Conservation (phyloP, 2,329 filamentous ascomycete genomes). For the Septoria petroselini region DNA sequence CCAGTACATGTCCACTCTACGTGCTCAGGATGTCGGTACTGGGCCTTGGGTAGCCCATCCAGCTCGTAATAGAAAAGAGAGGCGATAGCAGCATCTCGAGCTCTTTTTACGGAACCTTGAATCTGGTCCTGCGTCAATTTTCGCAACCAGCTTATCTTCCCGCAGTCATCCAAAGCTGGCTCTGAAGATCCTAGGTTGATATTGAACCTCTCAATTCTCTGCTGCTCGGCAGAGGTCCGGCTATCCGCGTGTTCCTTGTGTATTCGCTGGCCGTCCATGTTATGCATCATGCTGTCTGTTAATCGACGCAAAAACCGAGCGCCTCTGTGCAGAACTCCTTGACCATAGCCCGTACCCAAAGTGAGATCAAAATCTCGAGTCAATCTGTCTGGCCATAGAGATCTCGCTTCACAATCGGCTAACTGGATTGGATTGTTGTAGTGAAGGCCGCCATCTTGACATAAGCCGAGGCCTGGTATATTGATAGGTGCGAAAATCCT, state of each 20-base stretch:
- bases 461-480: too few species aligned
- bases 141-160: neutral
- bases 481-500: too few species aligned
- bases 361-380: too few species aligned
- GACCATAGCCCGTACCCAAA: too few species aligned
- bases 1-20: neutral
- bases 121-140: neutral
- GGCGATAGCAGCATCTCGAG: neutral
- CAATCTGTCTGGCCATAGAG: too few species aligned
- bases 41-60: neutral
- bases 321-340: too few species aligned
- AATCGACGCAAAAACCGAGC: constrained; percentile 29
- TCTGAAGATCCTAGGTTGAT: constrained; percentile 21
- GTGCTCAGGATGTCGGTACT: neutral
- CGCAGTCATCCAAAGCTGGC: constrained; percentile 25
- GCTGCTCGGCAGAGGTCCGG: constrained; percentile 15
- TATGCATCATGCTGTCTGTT: constrained; percentile 25
- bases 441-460: too few species aligned
- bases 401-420: too few species aligned
- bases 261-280: constrained; percentile 29
- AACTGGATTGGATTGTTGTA: too few species aligned
- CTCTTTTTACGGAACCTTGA: too few species aligned
- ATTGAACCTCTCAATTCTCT: constrained; percentile 31
- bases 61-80: constrained; percentile 10
- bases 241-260: constrained; percentile 27